A percentile compares a stretch with the other conserved stretches of the same genome.
Conservation (phyloP, 176 grass and related monocot genomes). For the Paspalum vaginatum region DNA sequence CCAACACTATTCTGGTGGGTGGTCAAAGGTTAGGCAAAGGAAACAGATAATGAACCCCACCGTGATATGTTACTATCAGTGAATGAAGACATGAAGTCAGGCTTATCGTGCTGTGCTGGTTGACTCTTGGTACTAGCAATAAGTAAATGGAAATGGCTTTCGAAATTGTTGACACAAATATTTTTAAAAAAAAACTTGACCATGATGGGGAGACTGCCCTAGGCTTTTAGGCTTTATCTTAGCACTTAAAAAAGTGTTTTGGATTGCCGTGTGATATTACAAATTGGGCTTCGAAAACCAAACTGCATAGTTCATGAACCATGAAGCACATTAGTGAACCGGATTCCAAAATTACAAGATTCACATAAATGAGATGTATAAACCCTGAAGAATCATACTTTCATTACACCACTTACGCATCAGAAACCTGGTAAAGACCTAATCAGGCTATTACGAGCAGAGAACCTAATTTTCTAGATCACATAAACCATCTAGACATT, state of each 20-base stretch:
- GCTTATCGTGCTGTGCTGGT: not conserved
- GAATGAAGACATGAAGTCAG: not conserved
- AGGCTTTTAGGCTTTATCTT: no score
- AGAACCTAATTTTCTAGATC: not conserved
- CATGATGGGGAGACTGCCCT: no score
- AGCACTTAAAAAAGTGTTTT: no score
- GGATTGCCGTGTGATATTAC: not conserved
- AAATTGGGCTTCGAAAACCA: not conserved
- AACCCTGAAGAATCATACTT: not conserved
- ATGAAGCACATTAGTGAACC: not conserved
- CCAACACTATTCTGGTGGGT: slow-evolving; percentile 24
- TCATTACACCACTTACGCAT: not conserved
- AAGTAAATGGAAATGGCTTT: not conserved
- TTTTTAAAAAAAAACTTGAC: no score
- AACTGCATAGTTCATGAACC: no score
- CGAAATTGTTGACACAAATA: not conserved
- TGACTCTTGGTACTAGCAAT: not conserved
- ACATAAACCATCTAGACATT: not conserved
- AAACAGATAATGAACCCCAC: slow-evolving; percentile 3
- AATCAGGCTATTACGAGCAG: not conserved
- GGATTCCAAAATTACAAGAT: not conserved
- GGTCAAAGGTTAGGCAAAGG: not conserved
- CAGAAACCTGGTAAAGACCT: not conserved
- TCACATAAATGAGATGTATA: not conserved
- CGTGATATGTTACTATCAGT: not conserved